Percentiles rank a stretch among this genome's conserved stretches.
phyloP scores from a whole-genome alignment of 441 rosid genomes.

The Arabidopsis hybrid region DNA sequence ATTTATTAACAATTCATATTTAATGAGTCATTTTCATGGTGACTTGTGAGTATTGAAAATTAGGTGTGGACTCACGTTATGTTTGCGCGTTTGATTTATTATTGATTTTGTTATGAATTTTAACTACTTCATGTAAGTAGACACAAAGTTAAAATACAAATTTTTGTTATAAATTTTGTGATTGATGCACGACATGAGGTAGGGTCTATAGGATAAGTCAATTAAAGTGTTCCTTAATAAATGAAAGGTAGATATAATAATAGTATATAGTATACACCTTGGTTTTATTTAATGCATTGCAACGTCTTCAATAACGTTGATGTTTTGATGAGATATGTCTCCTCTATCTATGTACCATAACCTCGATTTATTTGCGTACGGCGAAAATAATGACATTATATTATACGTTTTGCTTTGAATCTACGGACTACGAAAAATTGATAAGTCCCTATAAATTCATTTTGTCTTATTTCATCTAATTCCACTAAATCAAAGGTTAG shows the following conservation, averaged over 20 bases:
- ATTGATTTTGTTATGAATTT: background rate
- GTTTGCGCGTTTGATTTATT: constrained; percentile 1
- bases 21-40: constrained; percentile 29
- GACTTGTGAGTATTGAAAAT: background rate
- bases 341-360: constrained; percentile 15
- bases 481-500: background rate
- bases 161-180: background rate
- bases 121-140: background rate
- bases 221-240: constrained; percentile 18
- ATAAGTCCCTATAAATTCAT: background rate
- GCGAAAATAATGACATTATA: background rate
- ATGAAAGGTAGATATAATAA: constrained; percentile 16
- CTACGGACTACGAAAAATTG: background rate
- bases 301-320: constrained; percentile 22
- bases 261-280: background rate
- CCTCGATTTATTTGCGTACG: background rate
- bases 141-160: constrained; percentile 3
- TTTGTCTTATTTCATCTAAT: background rate
- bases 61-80: constrained; percentile 39
- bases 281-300: constrained; percentile 22
- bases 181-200: constrained; percentile 18
- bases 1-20: background rate
- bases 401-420: constrained; percentile 8
- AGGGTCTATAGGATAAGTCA: constrained; percentile 26
- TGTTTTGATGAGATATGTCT: constrained; percentile 20